Evolutionary conservation across 2,329 filamentous ascomycete genomes (phyloP).

Genomic region (Diaporthe batatas): DNA sequence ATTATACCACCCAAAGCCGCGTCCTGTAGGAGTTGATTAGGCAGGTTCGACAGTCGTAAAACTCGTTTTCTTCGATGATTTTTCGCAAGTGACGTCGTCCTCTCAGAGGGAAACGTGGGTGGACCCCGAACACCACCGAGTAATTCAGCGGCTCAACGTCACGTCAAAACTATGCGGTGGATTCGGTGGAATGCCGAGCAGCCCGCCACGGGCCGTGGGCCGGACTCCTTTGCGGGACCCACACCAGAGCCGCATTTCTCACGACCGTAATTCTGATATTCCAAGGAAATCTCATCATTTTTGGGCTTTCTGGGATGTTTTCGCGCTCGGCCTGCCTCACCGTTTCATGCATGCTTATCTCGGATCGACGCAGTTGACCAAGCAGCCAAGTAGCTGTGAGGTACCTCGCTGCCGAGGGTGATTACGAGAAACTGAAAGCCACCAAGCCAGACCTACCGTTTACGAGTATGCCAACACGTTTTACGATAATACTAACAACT

Average conservation of each 20-base stretch:
- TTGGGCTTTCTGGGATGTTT: conserved; percentile 32
- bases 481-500: conserved; percentile 3
- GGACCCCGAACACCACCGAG: conserved; percentile 37
- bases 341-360: conserved; percentile 29
- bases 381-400: conserved; percentile 4
- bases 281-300: conserved; percentile 38
- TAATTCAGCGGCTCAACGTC: conserved; percentile 43
- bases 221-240: conserved; percentile 33
- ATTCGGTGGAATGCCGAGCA: conserved; percentile 41
- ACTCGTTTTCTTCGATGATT: conserved; percentile 29
- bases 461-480: not conserved
- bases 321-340: conserved; percentile 11
- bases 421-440: not conserved
- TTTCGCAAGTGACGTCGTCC: conserved; percentile 37
- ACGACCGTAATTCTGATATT: conserved; percentile 37
- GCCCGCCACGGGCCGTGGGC: conserved; percentile 36
- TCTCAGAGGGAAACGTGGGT: conserved; percentile 21
- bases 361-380: not conserved
- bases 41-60: conserved; percentile 9
- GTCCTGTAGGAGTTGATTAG: conserved; percentile 18
- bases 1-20: not conserved
- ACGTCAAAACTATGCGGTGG: conserved; percentile 30
- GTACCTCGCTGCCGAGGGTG: conserved; percentile 15
- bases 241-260: conserved; percentile 42
- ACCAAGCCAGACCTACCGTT: conserved; percentile 1